Base-by-base conservation (phyloP, 2,329 filamentous ascomycete genomes). In the Cercospora zeae-maydis region DNA sequence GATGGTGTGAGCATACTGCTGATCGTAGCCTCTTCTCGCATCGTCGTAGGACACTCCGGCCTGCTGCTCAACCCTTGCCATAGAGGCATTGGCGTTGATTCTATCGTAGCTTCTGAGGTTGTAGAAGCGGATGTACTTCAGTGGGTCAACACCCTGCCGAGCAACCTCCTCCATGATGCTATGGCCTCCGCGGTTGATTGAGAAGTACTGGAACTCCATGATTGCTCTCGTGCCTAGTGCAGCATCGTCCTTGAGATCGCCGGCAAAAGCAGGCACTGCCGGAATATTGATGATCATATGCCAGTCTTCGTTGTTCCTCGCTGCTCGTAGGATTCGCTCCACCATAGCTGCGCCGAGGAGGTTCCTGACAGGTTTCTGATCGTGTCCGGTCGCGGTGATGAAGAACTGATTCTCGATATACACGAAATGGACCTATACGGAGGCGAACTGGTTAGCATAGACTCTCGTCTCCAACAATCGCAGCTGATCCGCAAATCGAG, bases 201-300 rank as follows among this genome's bases (percentile, higher is more conserved):
- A 89, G 71, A 86, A 82, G 77, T 95, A 93, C 73, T 95, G 91
- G 75, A 89, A 93, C 74, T 95, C 90, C 89, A 95, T 93, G 71
- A 96, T 93, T 4, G 90, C 91, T 36, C 91, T 82, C 0, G 91
- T 95, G 21, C 89, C 89, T 1, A 93, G 80, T 8, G 88, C 87
- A 21, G 85, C 87, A 58, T 93, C 88, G 0, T 83, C 83, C 70
- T 89, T 85, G 54, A 96, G 80, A 70, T 95, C 90, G 4, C 91
- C 91, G 1, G 91, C 89, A 72, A 96, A 96, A 1, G 87, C 91
- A 7, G 91, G 91, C 0, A 96, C 87, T 1, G 90, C 85, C 0
- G 91, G 91, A 77, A 95, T 95, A 63, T 89, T 79, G 19, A 95
- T 84, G 67, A 93, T 87, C 68, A 93, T 83, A 67, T 88, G 88